phyloP scores from a whole-genome alignment of 352 stramenopile genomes.

The Globisporangium ultimum region DNA sequence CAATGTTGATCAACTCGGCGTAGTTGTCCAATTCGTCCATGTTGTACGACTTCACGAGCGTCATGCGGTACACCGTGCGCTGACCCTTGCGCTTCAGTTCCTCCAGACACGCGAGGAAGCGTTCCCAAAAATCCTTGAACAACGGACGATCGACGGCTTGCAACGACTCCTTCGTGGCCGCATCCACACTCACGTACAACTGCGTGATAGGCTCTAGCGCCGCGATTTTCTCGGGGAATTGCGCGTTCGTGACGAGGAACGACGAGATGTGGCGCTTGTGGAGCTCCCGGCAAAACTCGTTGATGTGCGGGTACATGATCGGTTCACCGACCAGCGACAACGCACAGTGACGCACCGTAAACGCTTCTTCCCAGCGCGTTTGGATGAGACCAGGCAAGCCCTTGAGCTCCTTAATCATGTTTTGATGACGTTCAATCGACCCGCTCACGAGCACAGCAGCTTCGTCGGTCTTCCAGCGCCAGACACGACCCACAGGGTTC shows the following conservation, averaged over 20 bases:
- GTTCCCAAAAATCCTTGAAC: slow-evolving; percentile 98
- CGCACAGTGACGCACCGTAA: slow-evolving; percentile 96
- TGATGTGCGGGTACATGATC: slow-evolving; percentile 99
- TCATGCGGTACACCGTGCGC: slow-evolving; percentile 96
- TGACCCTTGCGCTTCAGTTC: slow-evolving; percentile 94
- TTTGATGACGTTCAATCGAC: slow-evolving; percentile 88
- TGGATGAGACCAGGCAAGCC: slow-evolving; percentile 93
- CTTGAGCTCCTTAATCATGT: slow-evolving; percentile 95
- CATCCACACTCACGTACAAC: slow-evolving; percentile 98
- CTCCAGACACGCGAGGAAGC: slow-evolving; percentile 90
- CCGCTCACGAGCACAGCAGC: slow-evolving; percentile 93
- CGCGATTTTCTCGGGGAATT: slow-evolving; percentile 97
- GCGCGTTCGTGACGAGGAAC: slow-evolving; percentile 98
- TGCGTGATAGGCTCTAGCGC: slow-evolving; percentile 96
- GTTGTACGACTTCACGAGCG: slow-evolving; percentile 98
- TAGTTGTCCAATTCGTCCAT: slow-evolving; percentile 96
- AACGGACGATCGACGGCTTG: slow-evolving; percentile 95
- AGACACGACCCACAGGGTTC: slow-evolving; percentile 97
- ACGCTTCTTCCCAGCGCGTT: slow-evolving; percentile 93
- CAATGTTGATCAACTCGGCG: slow-evolving; percentile 91
- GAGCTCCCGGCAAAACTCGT: slow-evolving; percentile 95
- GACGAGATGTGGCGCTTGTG: slow-evolving; percentile 95
- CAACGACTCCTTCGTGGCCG: slow-evolving; percentile 94
- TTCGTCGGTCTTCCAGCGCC: slow-evolving; percentile 98
- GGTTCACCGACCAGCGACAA: slow-evolving; percentile 97